Conservation (phyloP, 2,329 filamentous ascomycete genomes). For the Aspergillus costaricaensis region DNA sequence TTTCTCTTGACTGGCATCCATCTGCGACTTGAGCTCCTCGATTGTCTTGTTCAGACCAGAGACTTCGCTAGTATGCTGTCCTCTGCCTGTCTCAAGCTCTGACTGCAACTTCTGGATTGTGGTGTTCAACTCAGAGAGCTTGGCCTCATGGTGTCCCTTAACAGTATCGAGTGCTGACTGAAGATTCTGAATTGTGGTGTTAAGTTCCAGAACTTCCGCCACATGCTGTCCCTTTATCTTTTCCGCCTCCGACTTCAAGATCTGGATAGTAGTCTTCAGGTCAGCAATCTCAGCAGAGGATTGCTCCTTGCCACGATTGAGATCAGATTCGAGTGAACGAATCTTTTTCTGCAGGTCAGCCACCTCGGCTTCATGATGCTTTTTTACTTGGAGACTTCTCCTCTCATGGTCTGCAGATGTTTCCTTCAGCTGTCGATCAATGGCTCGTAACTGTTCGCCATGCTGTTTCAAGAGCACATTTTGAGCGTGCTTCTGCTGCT, state of each 20-base stretch:
- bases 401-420: constrained; percentile 44
- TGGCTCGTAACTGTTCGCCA: constrained; percentile 49
- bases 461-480: constrained; percentile 47
- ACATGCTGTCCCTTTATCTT: constrained; percentile 63
- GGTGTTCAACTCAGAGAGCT: constrained; percentile 61
- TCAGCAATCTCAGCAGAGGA: constrained; percentile 60
- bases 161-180: constrained; percentile 45
- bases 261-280: constrained; percentile 58
- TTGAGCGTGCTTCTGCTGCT: constrained; percentile 48
- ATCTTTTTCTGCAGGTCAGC: constrained; percentile 64
- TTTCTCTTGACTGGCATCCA: constrained; percentile 51
- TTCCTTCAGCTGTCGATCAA: constrained; percentile 52
- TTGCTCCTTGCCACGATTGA: constrained; percentile 52
- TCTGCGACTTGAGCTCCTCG: constrained; percentile 49
- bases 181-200: constrained; percentile 60
- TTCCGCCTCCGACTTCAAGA: constrained; percentile 52
- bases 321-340: constrained; percentile 57
- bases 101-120: constrained; percentile 61
- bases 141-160: constrained; percentile 53
- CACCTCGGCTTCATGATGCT: constrained; percentile 60
- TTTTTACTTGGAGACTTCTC: constrained; percentile 39
- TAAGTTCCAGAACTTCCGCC: constrained; percentile 62
- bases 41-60: constrained; percentile 51
- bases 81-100: constrained; percentile 50
- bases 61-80: constrained; percentile 55